Evolutionary conservation across 1,284 basidiomycete species (phyloP), one percentile per base, ranked within the genome.

Genomic region (Exobasidium rhododendri): DNA sequence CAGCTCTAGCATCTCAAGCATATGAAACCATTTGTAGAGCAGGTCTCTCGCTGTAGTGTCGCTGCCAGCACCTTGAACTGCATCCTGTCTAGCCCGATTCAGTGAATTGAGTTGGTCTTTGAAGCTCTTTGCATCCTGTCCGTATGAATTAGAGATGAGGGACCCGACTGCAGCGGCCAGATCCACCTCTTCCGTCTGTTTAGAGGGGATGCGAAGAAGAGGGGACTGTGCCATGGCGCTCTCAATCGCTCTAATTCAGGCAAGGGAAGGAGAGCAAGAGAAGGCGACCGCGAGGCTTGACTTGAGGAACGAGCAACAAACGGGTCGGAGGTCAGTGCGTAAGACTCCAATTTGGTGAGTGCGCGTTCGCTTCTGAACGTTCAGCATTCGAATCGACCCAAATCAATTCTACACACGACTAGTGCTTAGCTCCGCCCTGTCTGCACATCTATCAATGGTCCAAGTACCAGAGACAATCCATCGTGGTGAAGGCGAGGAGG

Each of bases 11-110:
- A 98, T 86, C 79, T 99, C 96, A 40, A 99, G 88, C 81, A 98
- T 94, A 47, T 96, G 94, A 83, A 98, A 99, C 84, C 98, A 99
- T 81, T 96, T 97, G 87, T 94, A 97, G 52, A 99, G 84, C 26
- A 98, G 84, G 82, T 98, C 96, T 49, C 94, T 85, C 22, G 88
- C 93, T 86, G 79, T 59, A 20, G 52, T 62, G 59, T 74, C 74
- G 30, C 92, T 96, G 0, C 94, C 94, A 22, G 94, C 93, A n/a
- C 93, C 94, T 69, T 89, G 85, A 5, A 97, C 90, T 0, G 94
- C 94, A 81, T 98, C 96, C 81, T 97, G 92, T 46, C 94, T 83
- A 81, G 91, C 92, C 46, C 94, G 85, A 77, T 94, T 90, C 17
- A 98, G 86, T 1, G 87, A 83, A 7, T 87, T 85, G 74, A 89